These are phyloP conservation scores for Dryas integrifolia DNA, from an alignment of 331 rosid genomes.

Conservation along the genomic window DNA sequence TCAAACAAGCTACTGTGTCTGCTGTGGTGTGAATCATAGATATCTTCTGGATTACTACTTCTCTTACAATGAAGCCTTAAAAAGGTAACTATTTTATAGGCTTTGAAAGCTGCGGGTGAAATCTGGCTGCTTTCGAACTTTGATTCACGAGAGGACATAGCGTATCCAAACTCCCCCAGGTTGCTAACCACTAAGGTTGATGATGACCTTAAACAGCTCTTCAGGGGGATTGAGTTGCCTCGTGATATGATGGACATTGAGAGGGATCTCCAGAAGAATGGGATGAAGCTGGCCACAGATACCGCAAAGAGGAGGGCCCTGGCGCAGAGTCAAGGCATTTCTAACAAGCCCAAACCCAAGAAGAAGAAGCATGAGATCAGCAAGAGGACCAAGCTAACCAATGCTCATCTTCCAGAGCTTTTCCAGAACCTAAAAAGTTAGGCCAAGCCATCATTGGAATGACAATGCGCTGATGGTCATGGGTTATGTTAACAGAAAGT, in stretches of 20 bases:
- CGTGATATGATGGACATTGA: conserved; percentile 94
- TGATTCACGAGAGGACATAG: conserved; percentile 96
- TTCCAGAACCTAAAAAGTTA: conserved; percentile 46
- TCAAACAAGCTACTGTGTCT: neutral
- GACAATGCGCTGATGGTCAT: neutral
- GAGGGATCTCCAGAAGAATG: conserved; percentile 89
- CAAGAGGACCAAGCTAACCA: conserved; percentile 95
- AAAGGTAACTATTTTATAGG: conserved; percentile 39
- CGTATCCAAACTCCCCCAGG: conserved; percentile 90
- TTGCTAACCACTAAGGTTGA: conserved; percentile 70
- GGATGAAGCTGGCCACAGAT: conserved; percentile 93
- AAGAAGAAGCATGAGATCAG: conserved; percentile 84
- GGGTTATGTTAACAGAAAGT: neutral
- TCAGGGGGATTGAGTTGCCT: conserved; percentile 73
- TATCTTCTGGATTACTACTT: neutral
- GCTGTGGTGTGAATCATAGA: neutral
- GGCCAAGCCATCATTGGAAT: neutral
- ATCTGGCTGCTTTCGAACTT: conserved; percentile 82
- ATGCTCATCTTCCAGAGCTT: conserved; percentile 96
- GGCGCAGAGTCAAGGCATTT: conserved; percentile 71
- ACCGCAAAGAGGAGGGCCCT: conserved; percentile 88
- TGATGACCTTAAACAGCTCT: conserved; percentile 72
- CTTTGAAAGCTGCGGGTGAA: conserved; percentile 70
- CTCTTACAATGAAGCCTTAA: conserved; percentile 23
- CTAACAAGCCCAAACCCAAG: conserved; percentile 75